Evolutionary conservation across 306 rosid genomes (phyloP), one percentile per base, ranked within the genome.

Genomic region (Dalbergia oliveri): DNA sequence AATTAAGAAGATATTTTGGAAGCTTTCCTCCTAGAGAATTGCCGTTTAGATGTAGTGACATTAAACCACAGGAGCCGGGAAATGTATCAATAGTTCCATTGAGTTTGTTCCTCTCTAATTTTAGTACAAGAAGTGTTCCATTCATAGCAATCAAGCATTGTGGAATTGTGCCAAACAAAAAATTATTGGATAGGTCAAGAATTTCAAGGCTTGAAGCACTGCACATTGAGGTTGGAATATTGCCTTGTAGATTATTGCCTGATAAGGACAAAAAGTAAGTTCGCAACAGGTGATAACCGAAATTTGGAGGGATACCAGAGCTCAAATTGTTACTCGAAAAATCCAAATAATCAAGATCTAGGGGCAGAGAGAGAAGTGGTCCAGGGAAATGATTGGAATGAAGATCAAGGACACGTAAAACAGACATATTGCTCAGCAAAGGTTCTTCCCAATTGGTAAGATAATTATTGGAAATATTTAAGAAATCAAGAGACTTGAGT

Each of bases 401-500:
- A 9, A 90, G 73, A 70, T 88, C 88, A 31, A 88, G 58, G 8
- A 0, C 0, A 11, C 0, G 0, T 34, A 86, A 19, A 5, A 35
- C 4, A 5, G 9, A 1, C 0, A 31, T 5, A 43, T 72, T 68
- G 0, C 10, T 0, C 0, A 13, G 9, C 0, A 37, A 4, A 1
- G 77, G 75, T 18, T 66, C 83, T 75, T 76, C 63, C 41, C 74
- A 44, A 5, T 56, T n/a, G 0, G 0, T 37, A 2, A 92, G 21
- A 0, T 6, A 16, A 59, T 87, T 90, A 39, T 47, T 12, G 6
- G 97, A 92, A 43, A 92, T 71, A 78, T 90, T 84, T 5, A 90
- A 11, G 1, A 1, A 3, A 0, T 0, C 0, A 11, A 91, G 84
- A 57, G 0, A 10, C 0, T 8, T 41, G 4, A 80, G 6, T 0